Conservation (phyloP, 1,139 yeast genomes). For the Taiozyma sp. region DNA sequence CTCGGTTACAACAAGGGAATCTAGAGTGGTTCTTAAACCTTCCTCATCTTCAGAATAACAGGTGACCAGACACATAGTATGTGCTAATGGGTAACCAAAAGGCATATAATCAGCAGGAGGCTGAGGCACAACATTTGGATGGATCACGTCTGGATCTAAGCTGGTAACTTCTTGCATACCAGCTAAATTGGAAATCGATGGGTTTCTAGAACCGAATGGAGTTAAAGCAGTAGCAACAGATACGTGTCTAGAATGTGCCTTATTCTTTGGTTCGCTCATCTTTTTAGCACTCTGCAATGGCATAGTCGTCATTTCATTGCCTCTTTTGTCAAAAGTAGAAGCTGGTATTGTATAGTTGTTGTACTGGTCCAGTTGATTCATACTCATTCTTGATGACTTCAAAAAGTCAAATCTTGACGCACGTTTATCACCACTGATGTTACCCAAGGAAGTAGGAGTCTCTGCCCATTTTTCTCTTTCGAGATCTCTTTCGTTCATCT, state of each 20-base stretch:
- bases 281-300: constrained; percentile 27
- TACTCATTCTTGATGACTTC: constrained; percentile 17
- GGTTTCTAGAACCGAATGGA: constrained; percentile 32
- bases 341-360: constrained; percentile 6
- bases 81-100: constrained; percentile 81
- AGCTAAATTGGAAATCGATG: constrained; percentile 19
- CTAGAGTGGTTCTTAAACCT: constrained; percentile 82
- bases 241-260: constrained; percentile 9
- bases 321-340: constrained; percentile 10
- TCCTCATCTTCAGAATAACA: constrained; percentile 91
- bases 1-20: constrained; percentile 87
- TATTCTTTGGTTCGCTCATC: constrained; percentile 1
- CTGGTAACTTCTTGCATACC: constrained; percentile 32
- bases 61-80: constrained; percentile 77
- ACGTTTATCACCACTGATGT: constrained; percentile 27
- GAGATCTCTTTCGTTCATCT: constrained; percentile 45
- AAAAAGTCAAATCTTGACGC: constrained; percentile 24
- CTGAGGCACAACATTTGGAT: constrained; percentile 70
- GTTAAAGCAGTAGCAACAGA: constrained; percentile 9
- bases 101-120: constrained; percentile 91
- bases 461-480: constrained; percentile 81
- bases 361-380: constrained; percentile 13
- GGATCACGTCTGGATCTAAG: constrained; percentile 69
- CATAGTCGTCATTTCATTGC: constrained; percentile 32
- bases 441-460: constrained; percentile 41